These are phyloP conservation scores for Cucumis melo DNA, from an alignment of 306 rosid genomes.

Conservation along the genomic window DNA sequence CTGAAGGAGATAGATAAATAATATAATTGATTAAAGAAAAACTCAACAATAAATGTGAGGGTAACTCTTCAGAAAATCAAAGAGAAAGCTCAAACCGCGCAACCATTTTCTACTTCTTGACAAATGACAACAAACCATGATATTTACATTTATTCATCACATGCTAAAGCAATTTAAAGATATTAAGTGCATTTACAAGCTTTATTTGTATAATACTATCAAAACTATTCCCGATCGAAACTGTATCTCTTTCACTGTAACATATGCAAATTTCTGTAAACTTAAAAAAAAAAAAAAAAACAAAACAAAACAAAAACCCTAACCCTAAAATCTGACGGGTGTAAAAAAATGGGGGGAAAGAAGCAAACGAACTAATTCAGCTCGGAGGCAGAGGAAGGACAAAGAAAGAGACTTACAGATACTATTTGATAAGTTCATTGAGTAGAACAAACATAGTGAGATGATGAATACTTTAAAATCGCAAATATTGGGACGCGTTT, in stretches of 20 bases:
- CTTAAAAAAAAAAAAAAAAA: background rate
- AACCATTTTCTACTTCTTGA: background rate
- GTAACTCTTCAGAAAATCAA: background rate
- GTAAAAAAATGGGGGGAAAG: background rate
- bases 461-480: background rate
- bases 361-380: background rate
- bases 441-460: background rate
- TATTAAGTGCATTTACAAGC: background rate
- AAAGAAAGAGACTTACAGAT: background rate
- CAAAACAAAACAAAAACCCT: too few species aligned
- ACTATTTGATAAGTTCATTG: background rate
- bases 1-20: conserved; percentile 22
- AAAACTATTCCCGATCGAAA: background rate
- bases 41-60: background rate
- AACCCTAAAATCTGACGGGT: background rate
- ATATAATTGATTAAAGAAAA: conserved; percentile 4
- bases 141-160: background rate
- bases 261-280: background rate
- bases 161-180: background rate
- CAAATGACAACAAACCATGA: background rate
- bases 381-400: background rate
- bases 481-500: background rate
- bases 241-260: background rate
- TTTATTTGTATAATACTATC: too few species aligned
- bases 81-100: background rate